Evolutionary conservation across 495 filamentous ascomycete species (phyloP), one percentile per base, ranked within the genome.

Genomic region (Tuber borchii): DNA sequence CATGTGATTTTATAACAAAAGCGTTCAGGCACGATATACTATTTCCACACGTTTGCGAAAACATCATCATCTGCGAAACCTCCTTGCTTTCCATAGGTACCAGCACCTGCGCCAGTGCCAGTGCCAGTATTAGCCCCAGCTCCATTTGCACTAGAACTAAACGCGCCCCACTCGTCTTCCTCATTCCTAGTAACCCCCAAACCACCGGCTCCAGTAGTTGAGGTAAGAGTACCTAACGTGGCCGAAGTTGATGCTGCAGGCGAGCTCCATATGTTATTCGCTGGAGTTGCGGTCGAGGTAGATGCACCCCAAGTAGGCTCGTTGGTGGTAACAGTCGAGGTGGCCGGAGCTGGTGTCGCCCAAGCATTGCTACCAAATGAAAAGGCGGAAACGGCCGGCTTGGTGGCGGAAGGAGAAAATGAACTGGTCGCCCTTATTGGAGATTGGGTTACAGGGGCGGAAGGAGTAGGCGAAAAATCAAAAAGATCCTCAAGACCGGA

Each of bases 401-500:
- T 87, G 96, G 84, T 96, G 95, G 6, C 91, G 90, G n/a, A 91
- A 93, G 80, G 83, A 82, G 39, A 84, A 73, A 77, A 84, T 74
- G 81, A 83, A 56, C 74, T 83, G 71, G 87, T 83, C 37, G 87
- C 79, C 8, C 86, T 82, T 14, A 85, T 83, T 31, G 86, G 84
- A 19, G 87, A 83, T 9, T 87, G 80, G 22, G 86, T 77, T 44
- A 87, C 82, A 71, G 89, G 81, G 46, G 86, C 79, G 20, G 83
- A 79, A 45, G 87, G 79, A 48, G 91, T 87, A 0, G 89, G 85
- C 26, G 91, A 89, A 77, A 97, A 89, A 76, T 94, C 94, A 79
- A 97, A 97, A 14, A 97, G 86, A 81, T 96, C 93, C 70, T 86
- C 88, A 22, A 92, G 83, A 39, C 86, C 87, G 69, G 88, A 86